These are phyloP conservation scores for Trypanosoma rangeli DNA, from an alignment of 208 protist genomes.

Conservation along the genomic window DNA sequence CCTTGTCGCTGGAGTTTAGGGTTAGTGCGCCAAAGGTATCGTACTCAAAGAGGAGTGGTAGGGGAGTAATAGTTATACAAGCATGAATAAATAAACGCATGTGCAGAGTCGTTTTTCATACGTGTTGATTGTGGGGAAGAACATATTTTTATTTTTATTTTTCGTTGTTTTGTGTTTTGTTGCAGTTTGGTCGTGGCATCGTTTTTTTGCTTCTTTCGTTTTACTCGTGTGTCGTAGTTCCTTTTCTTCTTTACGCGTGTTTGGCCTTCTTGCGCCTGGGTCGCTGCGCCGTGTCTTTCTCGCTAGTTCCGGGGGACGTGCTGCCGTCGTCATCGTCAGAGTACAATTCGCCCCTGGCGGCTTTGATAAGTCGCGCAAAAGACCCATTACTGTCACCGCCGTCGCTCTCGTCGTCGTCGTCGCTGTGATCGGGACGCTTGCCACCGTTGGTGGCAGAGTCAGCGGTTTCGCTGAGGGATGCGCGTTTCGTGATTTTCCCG, in stretches of 20 bases:
- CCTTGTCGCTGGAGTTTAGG: too few species aligned
- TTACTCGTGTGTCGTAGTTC: not conserved
- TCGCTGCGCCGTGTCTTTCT: slow-evolving; percentile 19
- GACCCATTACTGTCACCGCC: slow-evolving; percentile 30
- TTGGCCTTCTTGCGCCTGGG: slow-evolving; percentile 14
- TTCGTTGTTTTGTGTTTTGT: not conserved
- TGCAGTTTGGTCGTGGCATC: too few species aligned
- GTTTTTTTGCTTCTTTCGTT: not conserved
- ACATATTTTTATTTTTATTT: not conserved
- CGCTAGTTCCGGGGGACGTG: too few species aligned
- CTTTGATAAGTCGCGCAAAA: slow-evolving; percentile 30
- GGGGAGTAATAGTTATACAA: too few species aligned
- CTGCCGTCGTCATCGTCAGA: slow-evolving; percentile 34
- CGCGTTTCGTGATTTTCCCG: slow-evolving; percentile 67
- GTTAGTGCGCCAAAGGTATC: too few species aligned
- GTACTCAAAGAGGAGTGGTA: too few species aligned
- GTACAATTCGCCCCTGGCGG: slow-evolving; percentile 35
- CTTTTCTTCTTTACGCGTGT: not conserved
- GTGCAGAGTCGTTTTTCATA: too few species aligned
- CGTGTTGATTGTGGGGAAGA: too few species aligned
- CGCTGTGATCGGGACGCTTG: slow-evolving; percentile 5
- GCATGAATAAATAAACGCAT: too few species aligned
- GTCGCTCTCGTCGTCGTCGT: slow-evolving; percentile 32
- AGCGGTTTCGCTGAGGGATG: slow-evolving; percentile 53
- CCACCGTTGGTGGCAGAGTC: slow-evolving; percentile 21